A percentile compares a stretch with the other conserved stretches of the same genome.
phyloP scores from a whole-genome alignment of 257 asterid genomes.

The Primulina eburnea region DNA sequence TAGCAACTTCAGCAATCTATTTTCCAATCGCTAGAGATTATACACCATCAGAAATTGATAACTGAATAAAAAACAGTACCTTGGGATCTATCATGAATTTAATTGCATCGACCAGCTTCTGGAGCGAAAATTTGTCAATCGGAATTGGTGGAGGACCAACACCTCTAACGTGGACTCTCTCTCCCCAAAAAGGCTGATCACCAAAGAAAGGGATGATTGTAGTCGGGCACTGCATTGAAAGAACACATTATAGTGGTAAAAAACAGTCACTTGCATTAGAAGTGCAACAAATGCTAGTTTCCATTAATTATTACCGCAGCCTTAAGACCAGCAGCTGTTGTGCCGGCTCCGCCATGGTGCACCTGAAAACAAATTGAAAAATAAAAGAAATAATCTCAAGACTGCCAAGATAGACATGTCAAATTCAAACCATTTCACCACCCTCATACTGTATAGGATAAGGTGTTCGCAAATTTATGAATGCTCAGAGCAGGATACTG shows the following conservation, averaged over 20 bases:
- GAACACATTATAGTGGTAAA: constrained; percentile 7
- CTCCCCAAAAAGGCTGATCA: constrained; percentile 63
- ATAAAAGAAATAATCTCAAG: background rate
- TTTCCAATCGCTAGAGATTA: background rate
- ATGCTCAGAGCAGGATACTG: background rate
- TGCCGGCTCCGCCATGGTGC: constrained; percentile 99
- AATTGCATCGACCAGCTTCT: constrained; percentile 41
- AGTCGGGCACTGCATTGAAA: constrained; percentile 56
- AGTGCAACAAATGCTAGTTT: background rate
- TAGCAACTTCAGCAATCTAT: background rate
- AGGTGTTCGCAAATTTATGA: background rate
- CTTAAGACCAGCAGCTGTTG: constrained; percentile 97
- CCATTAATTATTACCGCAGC: constrained; percentile 63
- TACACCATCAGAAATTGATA: background rate
- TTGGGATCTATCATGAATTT: constrained; percentile 45
- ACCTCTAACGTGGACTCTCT: constrained; percentile 46
- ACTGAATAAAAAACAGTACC: constrained; percentile 25
- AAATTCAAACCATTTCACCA: background rate
- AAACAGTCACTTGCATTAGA: constrained; percentile 6
- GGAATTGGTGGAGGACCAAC: constrained; percentile 56
- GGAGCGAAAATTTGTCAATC: constrained; percentile 42
- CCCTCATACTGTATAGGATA: background rate
- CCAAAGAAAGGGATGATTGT: constrained; percentile 56
- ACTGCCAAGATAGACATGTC: constrained; percentile 5
- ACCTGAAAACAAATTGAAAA: constrained; percentile 51